phyloP scores from a whole-genome alignment of 1,139 yeast genomes.

The Geotrichum klebahnii region DNA sequence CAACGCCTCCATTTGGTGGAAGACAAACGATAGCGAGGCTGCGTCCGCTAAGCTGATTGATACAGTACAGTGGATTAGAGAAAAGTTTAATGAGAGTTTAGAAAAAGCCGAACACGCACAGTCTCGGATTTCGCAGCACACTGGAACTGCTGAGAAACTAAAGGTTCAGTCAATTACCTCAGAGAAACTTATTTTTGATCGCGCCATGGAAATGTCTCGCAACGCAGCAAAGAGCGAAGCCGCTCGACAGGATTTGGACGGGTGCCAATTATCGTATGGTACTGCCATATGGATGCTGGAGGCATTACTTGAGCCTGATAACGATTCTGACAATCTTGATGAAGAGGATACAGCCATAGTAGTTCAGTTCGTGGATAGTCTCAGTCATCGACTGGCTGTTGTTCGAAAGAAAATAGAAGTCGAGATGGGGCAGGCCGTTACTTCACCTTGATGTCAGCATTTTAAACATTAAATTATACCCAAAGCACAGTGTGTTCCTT shows the following conservation, averaged over 20 bases:
- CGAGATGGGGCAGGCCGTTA: conserved; percentile 10
- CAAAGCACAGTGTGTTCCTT: background rate
- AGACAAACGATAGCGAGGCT: conserved; percentile 43
- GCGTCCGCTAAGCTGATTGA: conserved; percentile 58
- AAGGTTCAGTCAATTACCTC: conserved; percentile 47
- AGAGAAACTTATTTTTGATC: conserved; percentile 80
- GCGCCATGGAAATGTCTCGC: conserved; percentile 89
- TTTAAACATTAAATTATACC: no score
- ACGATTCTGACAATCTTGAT: conserved; percentile 47
- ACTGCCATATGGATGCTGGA: conserved; percentile 95
- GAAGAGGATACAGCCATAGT: conserved; percentile 69
- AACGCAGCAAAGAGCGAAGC: conserved; percentile 87
- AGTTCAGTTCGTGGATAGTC: conserved; percentile 50
- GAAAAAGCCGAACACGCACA: conserved; percentile 84
- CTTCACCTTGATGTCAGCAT: background rate
- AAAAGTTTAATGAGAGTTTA: conserved; percentile 78
- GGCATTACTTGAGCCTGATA: conserved; percentile 55
- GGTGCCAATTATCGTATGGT: conserved; percentile 84
- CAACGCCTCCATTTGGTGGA: conserved; percentile 87
- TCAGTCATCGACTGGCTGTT: conserved; percentile 34
- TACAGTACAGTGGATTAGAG: conserved; percentile 89
- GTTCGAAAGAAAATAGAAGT: conserved; percentile 30
- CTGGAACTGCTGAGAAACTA: conserved; percentile 27
- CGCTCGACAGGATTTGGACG: conserved; percentile 66
- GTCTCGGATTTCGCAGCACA: conserved; percentile 34